Evolutionary conservation across 345 rosid species (phyloP), one percentile per base, ranked within the genome.

Genomic region (Trapa bicornis): DNA sequence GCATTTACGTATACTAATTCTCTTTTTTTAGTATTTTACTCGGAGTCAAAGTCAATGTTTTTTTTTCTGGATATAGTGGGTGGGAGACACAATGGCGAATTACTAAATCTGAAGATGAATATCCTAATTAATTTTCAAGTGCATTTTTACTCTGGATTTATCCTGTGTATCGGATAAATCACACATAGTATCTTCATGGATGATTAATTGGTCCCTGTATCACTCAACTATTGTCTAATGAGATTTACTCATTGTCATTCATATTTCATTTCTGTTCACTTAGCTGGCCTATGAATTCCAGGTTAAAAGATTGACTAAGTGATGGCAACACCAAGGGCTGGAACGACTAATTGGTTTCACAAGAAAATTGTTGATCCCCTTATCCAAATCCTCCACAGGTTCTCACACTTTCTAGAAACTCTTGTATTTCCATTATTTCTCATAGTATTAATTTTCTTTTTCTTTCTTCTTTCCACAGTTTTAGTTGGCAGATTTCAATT

Each of bases 321-420:
- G 22, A 69, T 69, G 72, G 29, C 56, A 57, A 8, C 65, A 16
- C 68, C 68, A 16, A 39, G 72, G 45, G 65, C 16, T 29, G 74
- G 75, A 11, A 52, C 82, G 64, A 57, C 65, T 43, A 48, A 65
- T 67, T 88, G 98, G 96, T 68, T 88, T 56, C 66, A 75, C 68
- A 68, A 73, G 64, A 90, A 80, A 72, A 77, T 93, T 64, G 71
- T 76, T 7, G 89, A 93, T 68, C 96, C 98, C 73, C 84, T 93
- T 65, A 64, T 85, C 65, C 86, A 78, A 68, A 88, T 89, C 80
- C 81, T 93, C 53, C 79, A 84, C 74, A 86, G 87, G 98, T 89
- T 72, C 66, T 3, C 62, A 56, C 37, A 35, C 13, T 41, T 41
- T 47, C 37, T 37, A 41, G 47, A 22, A 2, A 1, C 36, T 43